phyloP scores from a whole-genome alignment of 148 eudicot genomes.

The Camellia granthamiana region DNA sequence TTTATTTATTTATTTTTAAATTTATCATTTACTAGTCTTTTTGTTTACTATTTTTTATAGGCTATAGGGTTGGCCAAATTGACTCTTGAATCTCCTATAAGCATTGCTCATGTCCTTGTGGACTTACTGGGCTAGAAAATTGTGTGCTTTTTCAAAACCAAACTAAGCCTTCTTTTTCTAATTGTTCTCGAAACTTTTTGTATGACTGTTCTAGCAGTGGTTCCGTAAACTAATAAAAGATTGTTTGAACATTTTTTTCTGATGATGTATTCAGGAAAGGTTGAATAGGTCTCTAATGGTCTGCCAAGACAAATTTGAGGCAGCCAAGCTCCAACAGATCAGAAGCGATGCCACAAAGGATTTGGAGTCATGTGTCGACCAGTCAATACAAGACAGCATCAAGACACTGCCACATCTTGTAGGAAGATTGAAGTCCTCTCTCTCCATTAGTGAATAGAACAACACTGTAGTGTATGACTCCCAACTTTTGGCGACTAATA shows the following conservation, averaged over 20 bases:
- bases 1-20: too few relatives aligned
- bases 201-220: not conserved
- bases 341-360: slow-evolving; percentile 46
- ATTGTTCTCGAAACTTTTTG: not conserved
- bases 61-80: too few relatives aligned
- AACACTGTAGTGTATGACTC: not conserved
- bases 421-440: slow-evolving; percentile 54
- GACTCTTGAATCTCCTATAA: too few relatives aligned
- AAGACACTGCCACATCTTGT: slow-evolving; percentile 58
- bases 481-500: not conserved
- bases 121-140: too few relatives aligned
- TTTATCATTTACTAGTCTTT: too few relatives aligned
- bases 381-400: slow-evolving; percentile 62
- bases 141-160: too few relatives aligned
- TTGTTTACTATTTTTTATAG: too few relatives aligned
- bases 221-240: not conserved
- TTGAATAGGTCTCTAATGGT: slow-evolving; percentile 64
- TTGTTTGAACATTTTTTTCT: not conserved
- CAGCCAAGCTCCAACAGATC: slow-evolving; percentile 61
- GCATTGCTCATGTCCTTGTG: too few relatives aligned
- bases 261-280: slow-evolving; percentile 37
- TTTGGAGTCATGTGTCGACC: slow-evolving; percentile 70
- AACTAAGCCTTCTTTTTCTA: too few relatives aligned
- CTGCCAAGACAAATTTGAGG: slow-evolving; percentile 86
- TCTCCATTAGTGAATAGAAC: slow-evolving; percentile 38